These are phyloP conservation scores for Plasmopara viticola DNA, from an alignment of 352 stramenopile genomes.

Conservation along the genomic window DNA sequence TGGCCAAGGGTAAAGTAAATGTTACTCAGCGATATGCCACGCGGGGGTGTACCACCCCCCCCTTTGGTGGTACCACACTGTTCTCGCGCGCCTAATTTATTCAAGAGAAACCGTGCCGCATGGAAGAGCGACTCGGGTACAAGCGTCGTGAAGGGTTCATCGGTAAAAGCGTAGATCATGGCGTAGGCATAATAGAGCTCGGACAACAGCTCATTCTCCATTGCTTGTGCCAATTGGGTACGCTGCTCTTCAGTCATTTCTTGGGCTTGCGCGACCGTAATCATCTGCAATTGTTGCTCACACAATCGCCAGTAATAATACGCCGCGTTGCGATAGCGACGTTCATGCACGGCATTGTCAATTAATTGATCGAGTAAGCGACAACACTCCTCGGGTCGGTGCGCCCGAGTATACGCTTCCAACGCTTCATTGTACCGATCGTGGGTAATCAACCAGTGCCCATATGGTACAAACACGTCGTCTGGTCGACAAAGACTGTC, in stretches of 20 bases:
- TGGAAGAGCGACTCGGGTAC: constrained; percentile 91
- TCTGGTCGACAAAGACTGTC: constrained; percentile 79
- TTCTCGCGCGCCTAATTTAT: constrained; percentile 54
- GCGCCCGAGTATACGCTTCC: constrained; percentile 82
- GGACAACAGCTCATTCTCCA: constrained; percentile 69
- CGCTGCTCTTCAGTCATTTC: constrained; percentile 27
- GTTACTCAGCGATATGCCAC: constrained; percentile 85
- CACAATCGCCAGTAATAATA: constrained; percentile 92
- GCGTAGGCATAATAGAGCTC: constrained; percentile 93
- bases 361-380: constrained; percentile 86
- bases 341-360: constrained; percentile 81
- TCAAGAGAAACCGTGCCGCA: constrained; percentile 89
- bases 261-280: constrained; percentile 4
- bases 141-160: constrained; percentile 91
- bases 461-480: constrained; percentile 90
- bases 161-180: constrained; percentile 89
- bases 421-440: constrained; percentile 92
- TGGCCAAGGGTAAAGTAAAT: constrained; percentile 94
- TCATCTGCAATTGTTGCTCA: constrained; percentile 65
- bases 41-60: constrained; percentile 29
- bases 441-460: constrained; percentile 87
- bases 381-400: constrained; percentile 76
- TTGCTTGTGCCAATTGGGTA: constrained; percentile 25
- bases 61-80: constrained; percentile 17
- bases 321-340: constrained; percentile 84